Percentiles rank a stretch among this genome's conserved stretches.
Evolutionary conservation across 306 rosid species (phyloP).

Genomic region (Begonia peltatifolia): DNA sequence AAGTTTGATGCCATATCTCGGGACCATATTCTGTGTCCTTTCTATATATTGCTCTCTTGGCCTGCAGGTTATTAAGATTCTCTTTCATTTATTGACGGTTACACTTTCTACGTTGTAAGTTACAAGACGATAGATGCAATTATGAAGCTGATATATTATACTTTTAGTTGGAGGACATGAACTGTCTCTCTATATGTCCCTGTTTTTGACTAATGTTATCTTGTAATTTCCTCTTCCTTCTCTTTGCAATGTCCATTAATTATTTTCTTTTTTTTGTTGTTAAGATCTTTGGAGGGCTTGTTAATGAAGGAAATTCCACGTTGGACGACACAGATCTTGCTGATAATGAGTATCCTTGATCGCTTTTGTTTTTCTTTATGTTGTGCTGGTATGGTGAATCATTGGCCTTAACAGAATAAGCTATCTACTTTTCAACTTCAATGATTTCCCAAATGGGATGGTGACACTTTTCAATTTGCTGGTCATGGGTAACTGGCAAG

Average conservation of each 20-base stretch:
- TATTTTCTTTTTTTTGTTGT: too few relatives aligned
- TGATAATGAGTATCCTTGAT: conserved; percentile 77
- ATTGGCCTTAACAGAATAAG: conserved; percentile 60
- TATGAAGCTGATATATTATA: background rate
- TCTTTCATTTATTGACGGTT: background rate
- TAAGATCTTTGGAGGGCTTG: conserved; percentile 83
- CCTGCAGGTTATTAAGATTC: conserved; percentile 53
- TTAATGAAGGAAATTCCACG: conserved; percentile 64
- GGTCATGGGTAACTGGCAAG: conserved; percentile 72
- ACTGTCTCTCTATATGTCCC: background rate
- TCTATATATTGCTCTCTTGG: conserved; percentile 85
- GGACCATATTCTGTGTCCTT: conserved; percentile 72
- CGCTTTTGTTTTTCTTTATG: background rate
- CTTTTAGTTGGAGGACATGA: background rate
- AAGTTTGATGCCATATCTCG: conserved; percentile 95
- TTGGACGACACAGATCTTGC: conserved; percentile 61
- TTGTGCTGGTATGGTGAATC: conserved; percentile 8
- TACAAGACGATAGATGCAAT: background rate
- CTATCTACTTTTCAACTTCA: conserved; percentile 82
- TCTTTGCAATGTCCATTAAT: too few relatives aligned
- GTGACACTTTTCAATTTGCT: conserved; percentile 95
- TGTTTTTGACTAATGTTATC: too few relatives aligned
- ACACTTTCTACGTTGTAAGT: background rate
- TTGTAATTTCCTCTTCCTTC: too few relatives aligned
- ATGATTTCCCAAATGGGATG: conserved; percentile 91